A percentile compares a stretch with the other conserved stretches of the same genome.
These are phyloP conservation scores for Trichoderma gamsii DNA, from an alignment of 495 filamentous ascomycete species.

Conservation along the genomic window DNA sequence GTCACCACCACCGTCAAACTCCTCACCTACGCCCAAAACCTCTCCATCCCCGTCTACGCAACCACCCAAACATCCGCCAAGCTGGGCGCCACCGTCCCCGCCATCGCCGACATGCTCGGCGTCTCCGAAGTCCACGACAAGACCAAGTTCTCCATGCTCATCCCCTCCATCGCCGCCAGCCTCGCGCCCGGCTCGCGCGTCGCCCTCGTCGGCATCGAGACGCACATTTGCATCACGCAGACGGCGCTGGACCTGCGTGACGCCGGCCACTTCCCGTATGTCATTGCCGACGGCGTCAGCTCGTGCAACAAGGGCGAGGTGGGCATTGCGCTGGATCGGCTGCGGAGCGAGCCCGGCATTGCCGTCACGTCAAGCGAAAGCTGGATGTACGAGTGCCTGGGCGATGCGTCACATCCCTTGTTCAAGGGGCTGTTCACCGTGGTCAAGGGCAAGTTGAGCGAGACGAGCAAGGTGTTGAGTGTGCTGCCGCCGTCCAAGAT, in stretches of 20 bases:
- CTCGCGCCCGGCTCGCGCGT: constrained; percentile 37
- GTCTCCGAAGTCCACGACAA: constrained; percentile 54
- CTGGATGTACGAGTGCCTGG: constrained; percentile 87
- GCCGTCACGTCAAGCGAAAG: constrained; percentile 82
- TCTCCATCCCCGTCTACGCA: constrained; percentile 70
- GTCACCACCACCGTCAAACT: constrained; percentile 50
- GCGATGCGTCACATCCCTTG: constrained; percentile 70
- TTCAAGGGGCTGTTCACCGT: constrained; percentile 67
- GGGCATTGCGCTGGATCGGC: constrained; percentile 64
- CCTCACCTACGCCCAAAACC: constrained; percentile 47
- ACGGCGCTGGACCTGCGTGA: constrained; percentile 75
- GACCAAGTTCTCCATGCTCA: constrained; percentile 80
- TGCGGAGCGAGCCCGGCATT: constrained; percentile 68
- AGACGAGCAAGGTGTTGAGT: constrained; percentile 58
- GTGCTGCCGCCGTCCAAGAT: constrained; percentile 59
- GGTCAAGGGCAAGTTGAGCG: constrained; percentile 68
- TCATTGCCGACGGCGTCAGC: constrained; percentile 87
- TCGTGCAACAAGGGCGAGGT: constrained; percentile 79
- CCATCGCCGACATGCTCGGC: constrained; percentile 45
- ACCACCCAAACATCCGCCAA: constrained; percentile 76
- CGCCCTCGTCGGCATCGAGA: constrained; percentile 80
- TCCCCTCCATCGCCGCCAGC: constrained; percentile 42
- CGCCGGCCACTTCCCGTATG: constrained; percentile 73
- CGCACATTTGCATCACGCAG: constrained; percentile 91
- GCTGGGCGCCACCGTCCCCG: constrained; percentile 71